Conservation (phyloP, 2,329 filamentous ascomycete species). For the Colletotrichum sp. region DNA sequence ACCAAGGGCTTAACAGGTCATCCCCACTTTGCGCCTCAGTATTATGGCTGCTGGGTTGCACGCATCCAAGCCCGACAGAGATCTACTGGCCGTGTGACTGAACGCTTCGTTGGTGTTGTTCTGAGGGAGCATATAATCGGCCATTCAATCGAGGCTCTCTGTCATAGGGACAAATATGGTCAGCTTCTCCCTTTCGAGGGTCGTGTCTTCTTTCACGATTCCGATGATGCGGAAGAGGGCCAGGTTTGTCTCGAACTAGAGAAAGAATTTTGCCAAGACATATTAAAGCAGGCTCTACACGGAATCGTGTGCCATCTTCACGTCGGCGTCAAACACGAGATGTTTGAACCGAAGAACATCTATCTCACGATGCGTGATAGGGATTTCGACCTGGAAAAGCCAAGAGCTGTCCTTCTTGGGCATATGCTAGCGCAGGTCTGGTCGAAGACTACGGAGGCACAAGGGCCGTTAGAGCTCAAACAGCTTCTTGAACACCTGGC, state of each 20-base stretch:
- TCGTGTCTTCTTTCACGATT: neutral
- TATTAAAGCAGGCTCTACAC: neutral
- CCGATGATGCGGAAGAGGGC: neutral
- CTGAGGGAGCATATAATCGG: neutral
- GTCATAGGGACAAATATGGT: neutral
- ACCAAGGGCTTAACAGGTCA: neutral
- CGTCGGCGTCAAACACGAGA: neutral
- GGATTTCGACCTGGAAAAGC: neutral
- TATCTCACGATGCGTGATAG: neutral
- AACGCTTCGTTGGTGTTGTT: neutral
- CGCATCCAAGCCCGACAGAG: neutral
- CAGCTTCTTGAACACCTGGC: neutral
- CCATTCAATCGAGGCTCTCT: neutral
- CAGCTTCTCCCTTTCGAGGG: conserved; percentile 49
- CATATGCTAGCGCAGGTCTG: neutral
- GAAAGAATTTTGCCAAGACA: neutral
- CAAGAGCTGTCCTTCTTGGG: neutral
- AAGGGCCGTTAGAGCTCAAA: neutral
- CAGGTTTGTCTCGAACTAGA: neutral
- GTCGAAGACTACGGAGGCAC: neutral
- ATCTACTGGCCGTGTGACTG: neutral
- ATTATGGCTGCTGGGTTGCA: neutral
- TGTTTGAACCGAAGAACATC: neutral
- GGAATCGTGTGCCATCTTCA: neutral
- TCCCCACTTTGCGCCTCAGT: neutral